A percentile compares a stretch with the other conserved stretches of the same genome.
phyloP scores from a whole-genome alignment of 2,329 filamentous ascomycete genomes.

The Cytospora mali region DNA sequence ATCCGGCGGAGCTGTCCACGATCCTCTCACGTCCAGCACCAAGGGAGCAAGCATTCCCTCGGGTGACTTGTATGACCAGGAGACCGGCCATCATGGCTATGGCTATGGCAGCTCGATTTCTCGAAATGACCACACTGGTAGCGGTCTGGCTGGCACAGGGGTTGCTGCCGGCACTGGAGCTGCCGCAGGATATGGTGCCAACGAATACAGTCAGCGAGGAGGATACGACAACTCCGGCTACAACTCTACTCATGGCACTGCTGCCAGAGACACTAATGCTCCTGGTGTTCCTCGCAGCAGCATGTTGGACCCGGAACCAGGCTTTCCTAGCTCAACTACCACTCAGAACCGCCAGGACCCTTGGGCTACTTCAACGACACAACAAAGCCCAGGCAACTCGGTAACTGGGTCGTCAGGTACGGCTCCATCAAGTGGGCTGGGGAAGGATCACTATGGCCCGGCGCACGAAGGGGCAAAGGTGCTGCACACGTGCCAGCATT shows the following conservation, averaged over 20 bases:
- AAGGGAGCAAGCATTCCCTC: slow-evolving; percentile 1
- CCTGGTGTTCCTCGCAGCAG: slow-evolving; percentile 21
- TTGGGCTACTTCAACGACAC: background rate
- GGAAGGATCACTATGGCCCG: slow-evolving; percentile 29
- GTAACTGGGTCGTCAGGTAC: slow-evolving; percentile 1
- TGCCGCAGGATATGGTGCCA: slow-evolving; percentile 27
- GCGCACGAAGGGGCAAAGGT: slow-evolving; percentile 31
- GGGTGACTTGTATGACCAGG: slow-evolving; percentile 20
- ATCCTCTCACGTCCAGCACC: slow-evolving; percentile 19
- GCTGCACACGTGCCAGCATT: slow-evolving; percentile 30
- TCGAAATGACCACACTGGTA: slow-evolving; percentile 22
- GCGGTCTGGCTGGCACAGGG: slow-evolving; percentile 7
- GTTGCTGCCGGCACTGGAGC: slow-evolving; percentile 15
- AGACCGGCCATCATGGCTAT: slow-evolving; percentile 18
- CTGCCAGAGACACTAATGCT: background rate
- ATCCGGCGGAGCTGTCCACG: slow-evolving; percentile 10
- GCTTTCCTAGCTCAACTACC: background rate
- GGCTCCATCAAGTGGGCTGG: slow-evolving; percentile 1
- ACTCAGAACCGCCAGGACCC: background rate
- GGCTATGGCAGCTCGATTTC: slow-evolving; percentile 23
- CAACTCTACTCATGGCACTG: background rate
- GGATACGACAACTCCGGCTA: slow-evolving; percentile 19
- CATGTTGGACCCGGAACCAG: slow-evolving; percentile 26
- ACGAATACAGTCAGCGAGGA: slow-evolving; percentile 19
- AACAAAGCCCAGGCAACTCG: background rate